Conservation (phyloP, 2,329 filamentous ascomycete species). For the Calycina herbarum region DNA sequence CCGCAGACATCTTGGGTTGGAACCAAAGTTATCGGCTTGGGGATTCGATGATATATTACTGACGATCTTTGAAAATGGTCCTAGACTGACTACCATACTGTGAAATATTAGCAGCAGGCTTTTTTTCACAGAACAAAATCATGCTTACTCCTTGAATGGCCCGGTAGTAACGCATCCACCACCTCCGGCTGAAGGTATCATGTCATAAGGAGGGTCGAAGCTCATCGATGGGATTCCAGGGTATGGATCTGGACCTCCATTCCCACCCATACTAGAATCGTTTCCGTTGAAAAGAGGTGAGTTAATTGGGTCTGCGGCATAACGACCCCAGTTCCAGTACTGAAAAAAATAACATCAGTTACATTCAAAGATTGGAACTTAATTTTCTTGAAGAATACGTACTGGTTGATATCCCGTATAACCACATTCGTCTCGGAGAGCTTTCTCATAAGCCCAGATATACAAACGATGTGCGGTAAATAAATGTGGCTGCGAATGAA, state of each 20-base stretch:
- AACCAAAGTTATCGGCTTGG: conserved; percentile 36
- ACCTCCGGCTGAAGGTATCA: conserved; percentile 47
- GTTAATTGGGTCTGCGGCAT: conserved; percentile 45
- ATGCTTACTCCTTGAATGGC: conserved; percentile 44
- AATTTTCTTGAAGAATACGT: conserved; percentile 37
- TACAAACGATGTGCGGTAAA: conserved; percentile 12
- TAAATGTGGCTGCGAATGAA: conserved; percentile 9
- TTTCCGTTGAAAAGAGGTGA: conserved; percentile 57
- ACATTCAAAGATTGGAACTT: conserved; percentile 38
- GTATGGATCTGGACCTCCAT: conserved; percentile 40
- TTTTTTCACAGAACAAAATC: neutral
- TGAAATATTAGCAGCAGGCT: neutral
- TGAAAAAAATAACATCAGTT: conserved; percentile 22
- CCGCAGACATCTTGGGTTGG: conserved; percentile 45
- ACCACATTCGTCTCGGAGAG: conserved; percentile 44
- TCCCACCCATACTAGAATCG: conserved; percentile 49
- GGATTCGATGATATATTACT: conserved; percentile 36
- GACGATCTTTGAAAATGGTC: conserved; percentile 45
- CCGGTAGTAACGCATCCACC: conserved; percentile 54
- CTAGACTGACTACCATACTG: conserved; percentile 43
- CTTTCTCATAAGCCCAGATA: conserved; percentile 43
- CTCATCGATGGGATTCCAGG: conserved; percentile 38
- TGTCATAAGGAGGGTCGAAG: conserved; percentile 22
- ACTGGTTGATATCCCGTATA: conserved; percentile 44
- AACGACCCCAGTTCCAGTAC: conserved; percentile 49